Evolutionary conservation across 2,329 filamentous ascomycete genomes (phyloP), one percentile per base, ranked within the genome.

Genomic region (Ophidiomyces ophidiicola): DNA sequence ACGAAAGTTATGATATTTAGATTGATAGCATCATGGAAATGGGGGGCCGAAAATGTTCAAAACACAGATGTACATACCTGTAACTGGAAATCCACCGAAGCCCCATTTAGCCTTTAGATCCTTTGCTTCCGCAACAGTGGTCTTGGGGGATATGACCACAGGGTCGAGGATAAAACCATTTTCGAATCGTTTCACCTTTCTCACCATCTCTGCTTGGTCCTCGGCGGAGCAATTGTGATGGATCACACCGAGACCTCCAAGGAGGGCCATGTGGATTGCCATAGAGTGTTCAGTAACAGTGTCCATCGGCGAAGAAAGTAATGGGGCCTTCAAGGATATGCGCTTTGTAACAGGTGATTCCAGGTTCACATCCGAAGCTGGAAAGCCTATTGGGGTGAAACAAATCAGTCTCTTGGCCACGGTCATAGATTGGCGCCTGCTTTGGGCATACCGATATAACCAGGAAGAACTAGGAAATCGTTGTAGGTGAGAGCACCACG

Each of bases 221-320:
- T 96, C 85, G 20, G 87, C 76, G n/a, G 87, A 90, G 74, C 90
- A 98, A 72, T 98, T 98, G 76, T 98, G 90, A 72, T 98, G 90
- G 52, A 98, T 93, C 53, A 98, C 86, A 67, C 90, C 69, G 3
- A 72, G 57, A 40, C 69, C 69, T 53, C 69, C 67, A 31, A 71
- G 62, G 34, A 72, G 61, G 26, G 68, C 67, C 61, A 72, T 94
- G 68, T 94, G 84, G 54, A 98, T 96, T 49, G 90, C 92, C 92
- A 98, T 98, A 62, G 93, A 88, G 68, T 94, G 83, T 70, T 98
- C 90, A 30, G 92, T 98, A 60, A 98, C 90, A 6, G 90, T 98
- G 69, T 98, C 90, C 90, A 98, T 98, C 55, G 92, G 90, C 26
- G 90, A 96, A 32, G 90, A 98, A 49, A 96, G 76, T 57, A 98